These are phyloP conservation scores for Hypoxylon trugodes DNA, from an alignment of 495 filamentous ascomycete genomes.

Conservation along the genomic window DNA sequence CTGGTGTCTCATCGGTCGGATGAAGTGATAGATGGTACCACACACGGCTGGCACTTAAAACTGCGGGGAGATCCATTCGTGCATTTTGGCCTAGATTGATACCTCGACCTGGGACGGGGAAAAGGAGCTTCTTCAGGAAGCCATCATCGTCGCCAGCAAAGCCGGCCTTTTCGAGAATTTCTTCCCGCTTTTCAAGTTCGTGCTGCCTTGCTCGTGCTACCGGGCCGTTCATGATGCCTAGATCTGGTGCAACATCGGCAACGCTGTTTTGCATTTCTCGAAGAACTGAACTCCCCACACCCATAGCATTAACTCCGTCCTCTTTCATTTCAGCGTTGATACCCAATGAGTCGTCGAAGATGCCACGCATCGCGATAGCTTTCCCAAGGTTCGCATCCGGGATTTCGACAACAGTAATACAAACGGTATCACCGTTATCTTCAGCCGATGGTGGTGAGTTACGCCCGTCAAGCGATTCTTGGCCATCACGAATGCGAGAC, in stretches of 20 bases:
- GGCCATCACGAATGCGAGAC: slow-evolving; percentile 62
- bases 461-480: slow-evolving; percentile 69
- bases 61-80: slow-evolving; percentile 75
- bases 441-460: slow-evolving; percentile 70
- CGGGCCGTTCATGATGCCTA: slow-evolving; percentile 75
- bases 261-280: slow-evolving; percentile 87
- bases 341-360: slow-evolving; percentile 91
- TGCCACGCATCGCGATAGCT: slow-evolving; percentile 81
- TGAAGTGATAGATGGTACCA: slow-evolving; percentile 96
- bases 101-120: slow-evolving; percentile 78
- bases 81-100: slow-evolving; percentile 75
- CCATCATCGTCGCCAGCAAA: slow-evolving; percentile 81
- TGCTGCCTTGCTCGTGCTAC: slow-evolving; percentile 75
- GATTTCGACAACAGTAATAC: slow-evolving; percentile 87
- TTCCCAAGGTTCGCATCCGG: slow-evolving; percentile 82
- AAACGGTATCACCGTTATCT: slow-evolving; percentile 82
- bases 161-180: slow-evolving; percentile 84
- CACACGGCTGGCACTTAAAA: slow-evolving; percentile 81
- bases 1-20: slow-evolving; percentile 86
- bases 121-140: slow-evolving; percentile 83
- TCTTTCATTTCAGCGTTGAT: slow-evolving; percentile 98
- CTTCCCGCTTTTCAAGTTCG: slow-evolving; percentile 81
- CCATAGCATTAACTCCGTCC: slow-evolving; percentile 78
- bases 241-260: slow-evolving; percentile 77
- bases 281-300: slow-evolving; percentile 77